phyloP scores from a whole-genome alignment of 2,329 filamentous ascomycete genomes.

The Calonectria pteridis region DNA sequence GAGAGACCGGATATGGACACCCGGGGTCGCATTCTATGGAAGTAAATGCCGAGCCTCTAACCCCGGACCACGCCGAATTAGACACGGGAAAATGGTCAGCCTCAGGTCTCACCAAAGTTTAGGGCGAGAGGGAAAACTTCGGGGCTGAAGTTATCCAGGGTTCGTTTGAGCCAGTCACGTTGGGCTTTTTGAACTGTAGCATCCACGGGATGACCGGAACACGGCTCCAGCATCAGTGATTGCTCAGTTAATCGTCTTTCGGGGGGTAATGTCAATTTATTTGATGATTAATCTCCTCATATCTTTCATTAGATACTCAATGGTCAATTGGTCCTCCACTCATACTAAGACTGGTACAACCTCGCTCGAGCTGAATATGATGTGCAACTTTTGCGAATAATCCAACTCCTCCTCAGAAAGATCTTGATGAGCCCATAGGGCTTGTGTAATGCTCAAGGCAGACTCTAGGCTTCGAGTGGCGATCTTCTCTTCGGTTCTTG shows the following conservation, averaged over 20 bases:
- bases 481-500: neutral
- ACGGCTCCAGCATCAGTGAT: neutral
- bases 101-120: neutral
- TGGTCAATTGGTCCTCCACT: neutral
- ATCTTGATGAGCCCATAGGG: conserved; percentile 11
- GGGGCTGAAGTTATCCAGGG: conserved; percentile 1
- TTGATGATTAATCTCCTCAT: neutral
- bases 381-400: conserved; percentile 5
- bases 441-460: neutral
- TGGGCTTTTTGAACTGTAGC: neutral
- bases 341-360: conserved; percentile 1
- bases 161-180: neutral
- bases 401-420: conserved; percentile 11
- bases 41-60: neutral
- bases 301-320: neutral
- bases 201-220: neutral
- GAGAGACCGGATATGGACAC: conserved; percentile 4
- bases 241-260: neutral
- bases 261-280: neutral
- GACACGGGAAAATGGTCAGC: conserved; percentile 1
- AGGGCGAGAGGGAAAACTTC: neutral
- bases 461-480: neutral
- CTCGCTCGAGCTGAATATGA: conserved; percentile 7
- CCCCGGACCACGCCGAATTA: neutral
- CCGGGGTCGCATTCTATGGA: conserved; percentile 2